Percentiles rank a stretch among this genome's conserved stretches.
Conservation (phyloP, 2,329 filamentous ascomycete species). For the Colletotrichum incanum region DNA sequence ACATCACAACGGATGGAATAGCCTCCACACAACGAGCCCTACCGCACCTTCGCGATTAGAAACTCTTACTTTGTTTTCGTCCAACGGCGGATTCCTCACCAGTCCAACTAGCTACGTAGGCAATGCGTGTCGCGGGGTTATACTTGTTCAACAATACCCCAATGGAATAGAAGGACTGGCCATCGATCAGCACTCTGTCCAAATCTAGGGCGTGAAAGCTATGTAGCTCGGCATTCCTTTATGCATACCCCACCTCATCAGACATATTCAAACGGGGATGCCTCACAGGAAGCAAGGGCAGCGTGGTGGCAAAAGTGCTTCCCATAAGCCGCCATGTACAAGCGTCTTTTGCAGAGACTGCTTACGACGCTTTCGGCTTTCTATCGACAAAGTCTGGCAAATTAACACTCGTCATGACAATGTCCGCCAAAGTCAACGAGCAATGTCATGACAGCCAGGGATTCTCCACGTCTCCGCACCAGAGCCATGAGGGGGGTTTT, state of each 20-base stretch:
- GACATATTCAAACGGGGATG: background rate
- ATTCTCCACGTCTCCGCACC: constrained; percentile 38
- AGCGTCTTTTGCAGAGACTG: background rate
- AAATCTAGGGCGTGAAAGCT: background rate
- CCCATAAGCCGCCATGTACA: background rate
- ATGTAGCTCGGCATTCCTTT: background rate
- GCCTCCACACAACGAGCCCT: background rate
- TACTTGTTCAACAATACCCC: background rate
- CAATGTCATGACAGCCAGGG: constrained; percentile 12
- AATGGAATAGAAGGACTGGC: background rate
- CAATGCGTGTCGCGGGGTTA: background rate
- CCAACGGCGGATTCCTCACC: too few relatives aligned
- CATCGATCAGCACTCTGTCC: background rate
- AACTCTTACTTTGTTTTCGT: background rate
- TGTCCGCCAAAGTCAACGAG: background rate
- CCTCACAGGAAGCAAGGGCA: background rate
- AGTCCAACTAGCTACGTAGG: background rate
- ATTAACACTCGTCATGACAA: background rate
- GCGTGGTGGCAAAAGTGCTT: background rate
- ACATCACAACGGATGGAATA: background rate
- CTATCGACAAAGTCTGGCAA: background rate
- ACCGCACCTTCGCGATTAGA: background rate
- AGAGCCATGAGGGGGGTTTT: constrained; percentile 25
- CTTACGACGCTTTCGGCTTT: background rate
- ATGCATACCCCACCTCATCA: background rate